Evolutionary conservation across 1,139 yeast species (phyloP).

Genomic region (Yamadazyma spencermartinsiae): DNA sequence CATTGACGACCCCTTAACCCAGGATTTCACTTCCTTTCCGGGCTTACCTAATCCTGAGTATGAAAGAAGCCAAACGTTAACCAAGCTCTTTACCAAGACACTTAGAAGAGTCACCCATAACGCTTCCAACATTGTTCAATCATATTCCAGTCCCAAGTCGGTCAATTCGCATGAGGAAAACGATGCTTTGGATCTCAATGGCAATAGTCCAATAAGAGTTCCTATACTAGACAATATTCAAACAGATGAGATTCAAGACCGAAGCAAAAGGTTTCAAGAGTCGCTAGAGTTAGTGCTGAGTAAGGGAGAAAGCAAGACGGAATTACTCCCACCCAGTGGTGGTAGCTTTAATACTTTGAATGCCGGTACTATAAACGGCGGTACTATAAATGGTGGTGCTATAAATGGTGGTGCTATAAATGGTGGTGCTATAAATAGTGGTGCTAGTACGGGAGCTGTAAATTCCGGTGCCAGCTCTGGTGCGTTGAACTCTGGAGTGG

Average conservation of each 20-base stretch:
- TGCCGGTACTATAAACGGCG: too few species aligned
- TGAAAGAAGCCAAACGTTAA: slow-evolving; percentile 30
- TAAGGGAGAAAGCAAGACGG: too few species aligned
- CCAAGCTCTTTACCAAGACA: slow-evolving; percentile 39
- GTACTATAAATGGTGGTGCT: too few species aligned
- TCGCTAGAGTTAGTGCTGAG: slow-evolving; percentile 9
- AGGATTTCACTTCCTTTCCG: slow-evolving; percentile 47
- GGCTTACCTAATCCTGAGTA: slow-evolving; percentile 47
- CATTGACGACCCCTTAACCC: slow-evolving; percentile 5
- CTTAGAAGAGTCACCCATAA: slow-evolving; percentile 47
- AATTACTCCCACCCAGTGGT: too few species aligned
- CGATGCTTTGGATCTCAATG: slow-evolving; percentile 7
- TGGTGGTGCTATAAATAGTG: too few species aligned
- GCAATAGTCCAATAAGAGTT: not conserved
- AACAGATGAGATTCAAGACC: slow-evolving; percentile 8
- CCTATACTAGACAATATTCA: not conserved
- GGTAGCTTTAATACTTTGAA: too few species aligned
- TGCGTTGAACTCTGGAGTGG: too few species aligned
- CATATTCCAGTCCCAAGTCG: slow-evolving; percentile 22
- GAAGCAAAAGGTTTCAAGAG: slow-evolving; percentile 12
- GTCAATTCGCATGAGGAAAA: slow-evolving; percentile 9
- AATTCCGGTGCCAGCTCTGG: too few species aligned
- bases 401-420: too few species aligned
- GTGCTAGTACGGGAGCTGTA: too few species aligned
- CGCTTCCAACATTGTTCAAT: slow-evolving; percentile 41